A percentile compares a stretch with the other conserved stretches of the same genome.
These are phyloP conservation scores for Talaromyces ruber DNA, from an alignment of 495 filamentous ascomycete species.

Conservation along the genomic window DNA sequence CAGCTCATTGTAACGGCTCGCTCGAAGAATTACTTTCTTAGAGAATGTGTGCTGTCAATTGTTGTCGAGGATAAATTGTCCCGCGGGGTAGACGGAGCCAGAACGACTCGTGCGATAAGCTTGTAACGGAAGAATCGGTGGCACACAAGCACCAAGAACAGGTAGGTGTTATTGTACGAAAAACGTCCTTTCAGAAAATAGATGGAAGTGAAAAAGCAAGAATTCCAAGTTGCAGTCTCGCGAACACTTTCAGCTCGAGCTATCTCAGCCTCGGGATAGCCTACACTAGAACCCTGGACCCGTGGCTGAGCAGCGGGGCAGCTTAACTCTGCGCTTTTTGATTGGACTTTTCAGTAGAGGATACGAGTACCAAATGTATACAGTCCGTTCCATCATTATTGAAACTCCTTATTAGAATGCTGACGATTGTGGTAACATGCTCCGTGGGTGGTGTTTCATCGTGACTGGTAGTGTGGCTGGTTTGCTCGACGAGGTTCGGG, in stretches of 20 bases:
- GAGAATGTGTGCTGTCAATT: not conserved
- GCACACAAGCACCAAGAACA: not conserved
- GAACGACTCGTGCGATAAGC: not conserved
- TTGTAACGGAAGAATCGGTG: not conserved
- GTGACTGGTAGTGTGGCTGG: not conserved
- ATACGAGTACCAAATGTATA: not conserved
- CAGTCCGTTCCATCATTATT: no score
- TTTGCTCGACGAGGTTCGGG: not conserved
- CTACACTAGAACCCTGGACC: not conserved
- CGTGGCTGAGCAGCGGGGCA: conserved; percentile 10
- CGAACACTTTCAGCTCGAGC: not conserved
- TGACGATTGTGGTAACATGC: no score
- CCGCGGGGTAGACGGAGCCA: not conserved
- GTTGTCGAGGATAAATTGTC: not conserved
- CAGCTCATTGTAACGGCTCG: conserved; percentile 36
- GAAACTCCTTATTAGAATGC: not conserved
- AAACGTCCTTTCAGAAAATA: not conserved
- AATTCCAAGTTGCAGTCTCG: not conserved
- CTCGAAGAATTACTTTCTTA: not conserved
- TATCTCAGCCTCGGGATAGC: not conserved
- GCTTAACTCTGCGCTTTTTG: not conserved
- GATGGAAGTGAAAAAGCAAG: not conserved
- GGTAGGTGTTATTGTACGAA: not conserved
- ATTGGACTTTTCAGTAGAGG: not conserved
- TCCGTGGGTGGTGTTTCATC: not conserved